Conservation (phyloP, 2,329 filamentous ascomycete genomes). For the Calonectria pseudoreteaudii region DNA sequence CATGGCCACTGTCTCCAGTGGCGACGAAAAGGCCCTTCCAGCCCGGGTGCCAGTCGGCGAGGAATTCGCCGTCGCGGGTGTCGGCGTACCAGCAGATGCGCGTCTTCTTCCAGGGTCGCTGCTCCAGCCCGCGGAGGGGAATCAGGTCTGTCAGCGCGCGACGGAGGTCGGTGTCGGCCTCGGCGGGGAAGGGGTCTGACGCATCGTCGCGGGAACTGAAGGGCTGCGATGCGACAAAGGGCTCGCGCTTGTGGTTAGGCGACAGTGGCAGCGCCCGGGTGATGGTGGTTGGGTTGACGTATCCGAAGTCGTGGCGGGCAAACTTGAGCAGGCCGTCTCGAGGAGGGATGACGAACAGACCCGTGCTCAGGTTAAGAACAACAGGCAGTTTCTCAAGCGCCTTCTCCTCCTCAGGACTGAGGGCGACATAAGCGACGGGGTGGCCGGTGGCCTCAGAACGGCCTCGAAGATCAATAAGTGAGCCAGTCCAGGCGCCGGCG, state of each 20-base stretch:
- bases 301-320: conserved; percentile 77
- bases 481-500: conserved; percentile 87
- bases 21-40: conserved; percentile 70
- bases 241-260: conserved; percentile 37
- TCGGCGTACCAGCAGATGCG: conserved; percentile 83
- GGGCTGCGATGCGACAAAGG: conserved; percentile 52
- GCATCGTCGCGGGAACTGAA: conserved; percentile 53
- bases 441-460: conserved; percentile 86
- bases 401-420: conserved; percentile 78
- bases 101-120: conserved; percentile 70
- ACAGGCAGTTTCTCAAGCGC: conserved; percentile 76
- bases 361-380: conserved; percentile 76
- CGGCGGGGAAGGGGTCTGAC: conserved; percentile 63
- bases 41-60: conserved; percentile 76
- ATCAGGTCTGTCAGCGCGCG: conserved; percentile 70
- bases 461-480: conserved; percentile 81
- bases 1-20: conserved; percentile 74
- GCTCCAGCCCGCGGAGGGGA: conserved; percentile 65
- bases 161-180: conserved; percentile 72
- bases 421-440: conserved; percentile 79
- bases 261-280: conserved; percentile 49
- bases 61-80: conserved; percentile 77
- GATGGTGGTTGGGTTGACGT: conserved; percentile 64
- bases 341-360: conserved; percentile 82
- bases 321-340: conserved; percentile 72